Conservation (phyloP, 441 rosid species). For the Erodium trifolium region DNA sequence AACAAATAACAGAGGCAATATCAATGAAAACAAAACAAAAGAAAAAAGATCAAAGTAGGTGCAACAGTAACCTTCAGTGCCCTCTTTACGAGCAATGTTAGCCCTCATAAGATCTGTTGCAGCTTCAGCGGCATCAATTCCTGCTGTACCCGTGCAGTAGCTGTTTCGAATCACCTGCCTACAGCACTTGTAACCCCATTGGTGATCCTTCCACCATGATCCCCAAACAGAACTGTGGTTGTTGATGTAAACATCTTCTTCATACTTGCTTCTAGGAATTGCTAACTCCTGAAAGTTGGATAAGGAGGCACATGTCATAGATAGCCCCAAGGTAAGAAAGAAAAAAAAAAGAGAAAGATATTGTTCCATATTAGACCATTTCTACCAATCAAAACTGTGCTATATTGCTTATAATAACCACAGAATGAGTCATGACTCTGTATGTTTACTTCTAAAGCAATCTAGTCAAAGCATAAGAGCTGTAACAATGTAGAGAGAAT, state of each 20-base stretch:
- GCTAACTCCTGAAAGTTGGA: conserved; percentile 31
- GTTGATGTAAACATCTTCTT: conserved; percentile 33
- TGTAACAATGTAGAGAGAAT: neutral
- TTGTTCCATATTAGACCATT: neutral
- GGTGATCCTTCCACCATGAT: conserved; percentile 63
- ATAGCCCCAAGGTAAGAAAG: neutral
- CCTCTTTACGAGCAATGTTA: conserved; percentile 50
- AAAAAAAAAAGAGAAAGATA: neutral
- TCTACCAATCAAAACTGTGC: neutral
- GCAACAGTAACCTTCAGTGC: conserved; percentile 30
- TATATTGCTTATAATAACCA: neutral
- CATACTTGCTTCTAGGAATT: conserved; percentile 58
- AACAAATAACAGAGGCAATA: neutral
- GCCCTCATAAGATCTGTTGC: conserved; percentile 53
- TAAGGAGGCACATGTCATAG: neutral
- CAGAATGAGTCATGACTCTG: neutral
- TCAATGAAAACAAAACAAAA: neutral
- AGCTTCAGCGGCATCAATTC: conserved; percentile 59
- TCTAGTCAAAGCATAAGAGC: neutral
- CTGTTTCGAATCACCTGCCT: conserved; percentile 49
- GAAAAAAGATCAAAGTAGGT: neutral
- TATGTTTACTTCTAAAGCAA: neutral
- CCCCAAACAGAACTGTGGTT: conserved; percentile 63
- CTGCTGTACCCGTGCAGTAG: conserved; percentile 58
- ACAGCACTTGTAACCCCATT: conserved; percentile 66